Percentiles rank a stretch among this genome's conserved stretches.
Evolutionary conservation across 352 stramenopile genomes (phyloP).

Genomic region (Phytophthora hibernalis): DNA sequence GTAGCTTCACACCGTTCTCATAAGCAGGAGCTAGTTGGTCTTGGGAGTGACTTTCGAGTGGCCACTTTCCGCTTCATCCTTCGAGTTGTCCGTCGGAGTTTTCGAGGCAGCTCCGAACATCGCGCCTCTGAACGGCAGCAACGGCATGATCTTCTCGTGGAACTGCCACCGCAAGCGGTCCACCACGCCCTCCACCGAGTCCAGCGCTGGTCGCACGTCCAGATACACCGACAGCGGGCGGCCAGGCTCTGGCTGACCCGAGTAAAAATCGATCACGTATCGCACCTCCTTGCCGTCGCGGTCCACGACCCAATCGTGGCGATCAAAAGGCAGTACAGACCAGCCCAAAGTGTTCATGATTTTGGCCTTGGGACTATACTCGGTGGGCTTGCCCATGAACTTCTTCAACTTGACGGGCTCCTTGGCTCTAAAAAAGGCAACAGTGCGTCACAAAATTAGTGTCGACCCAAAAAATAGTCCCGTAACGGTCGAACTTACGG

Average conservation of each 20-base stretch:
- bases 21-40: slow-evolving; percentile 29
- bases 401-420: slow-evolving; percentile 90
- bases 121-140: slow-evolving; percentile 74
- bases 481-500: slow-evolving; percentile 35
- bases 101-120: slow-evolving; percentile 36
- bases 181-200: slow-evolving; percentile 86
- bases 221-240: slow-evolving; percentile 93
- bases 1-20: background rate
- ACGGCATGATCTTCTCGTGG: slow-evolving; percentile 71
- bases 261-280: slow-evolving; percentile 99
- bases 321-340: slow-evolving; percentile 96
- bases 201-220: slow-evolving; percentile 96
- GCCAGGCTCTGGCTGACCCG: slow-evolving; percentile 87
- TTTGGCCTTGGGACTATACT: slow-evolving; percentile 95
- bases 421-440: slow-evolving; percentile 35
- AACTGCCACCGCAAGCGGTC: slow-evolving; percentile 86
- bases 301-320: slow-evolving; percentile 98
- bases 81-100: slow-evolving; percentile 2
- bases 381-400: slow-evolving; percentile 95
- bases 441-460: slow-evolving; percentile 4
- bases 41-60: slow-evolving; percentile 54
- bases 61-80: slow-evolving; percentile 13
- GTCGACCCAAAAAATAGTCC: background rate
- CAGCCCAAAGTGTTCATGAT: slow-evolving; percentile 88
- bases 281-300: slow-evolving; percentile 92